Evolutionary conservation across 2,329 filamentous ascomycete genomes (phyloP).

Genomic region (Alternaria alternata): DNA sequence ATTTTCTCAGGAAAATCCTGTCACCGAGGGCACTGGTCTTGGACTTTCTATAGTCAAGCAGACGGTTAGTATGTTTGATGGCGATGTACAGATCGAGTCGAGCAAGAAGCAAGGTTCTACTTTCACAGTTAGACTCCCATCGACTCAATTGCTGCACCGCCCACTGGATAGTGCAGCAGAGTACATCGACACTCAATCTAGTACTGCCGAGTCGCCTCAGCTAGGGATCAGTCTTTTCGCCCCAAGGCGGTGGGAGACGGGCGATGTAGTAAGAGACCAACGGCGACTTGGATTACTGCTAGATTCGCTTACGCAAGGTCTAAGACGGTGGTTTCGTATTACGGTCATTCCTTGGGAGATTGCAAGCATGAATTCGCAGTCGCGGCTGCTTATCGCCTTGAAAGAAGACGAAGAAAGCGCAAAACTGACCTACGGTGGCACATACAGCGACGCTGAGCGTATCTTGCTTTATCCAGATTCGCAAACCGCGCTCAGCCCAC

Average conservation of each 20-base stretch:
- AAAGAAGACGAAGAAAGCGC: slow-evolving; percentile 8
- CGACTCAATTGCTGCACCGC: neutral
- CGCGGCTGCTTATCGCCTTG: slow-evolving; percentile 4
- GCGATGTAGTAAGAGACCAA: neutral
- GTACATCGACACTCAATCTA: neutral
- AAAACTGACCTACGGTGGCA: neutral
- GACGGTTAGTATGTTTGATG: slow-evolving; percentile 5
- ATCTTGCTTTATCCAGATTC: slow-evolving; percentile 9
- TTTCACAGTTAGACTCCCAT: slow-evolving; percentile 7
- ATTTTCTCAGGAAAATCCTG: slow-evolving; percentile 14
- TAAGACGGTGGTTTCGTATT: slow-evolving; percentile 7
- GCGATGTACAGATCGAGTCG: slow-evolving; percentile 8
- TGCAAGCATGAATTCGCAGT: neutral
- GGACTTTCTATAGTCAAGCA: slow-evolving; percentile 17
- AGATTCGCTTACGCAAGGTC: slow-evolving; percentile 3
- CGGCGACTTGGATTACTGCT: neutral
- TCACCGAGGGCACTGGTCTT: slow-evolving; percentile 10
- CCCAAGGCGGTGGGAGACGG: slow-evolving; percentile 4
- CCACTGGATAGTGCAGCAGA: neutral
- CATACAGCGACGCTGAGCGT: neutral
- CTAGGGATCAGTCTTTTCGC: slow-evolving; percentile 7
- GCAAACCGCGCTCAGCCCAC: neutral
- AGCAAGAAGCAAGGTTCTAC: slow-evolving; percentile 9
- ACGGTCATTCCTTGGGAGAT: slow-evolving; percentile 6
- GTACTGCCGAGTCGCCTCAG: neutral